Percentiles rank a stretch among this genome's conserved stretches.
Conservation (phyloP, 192 early-diverging fungal species). For the Funneliformis mosseae region DNA sequence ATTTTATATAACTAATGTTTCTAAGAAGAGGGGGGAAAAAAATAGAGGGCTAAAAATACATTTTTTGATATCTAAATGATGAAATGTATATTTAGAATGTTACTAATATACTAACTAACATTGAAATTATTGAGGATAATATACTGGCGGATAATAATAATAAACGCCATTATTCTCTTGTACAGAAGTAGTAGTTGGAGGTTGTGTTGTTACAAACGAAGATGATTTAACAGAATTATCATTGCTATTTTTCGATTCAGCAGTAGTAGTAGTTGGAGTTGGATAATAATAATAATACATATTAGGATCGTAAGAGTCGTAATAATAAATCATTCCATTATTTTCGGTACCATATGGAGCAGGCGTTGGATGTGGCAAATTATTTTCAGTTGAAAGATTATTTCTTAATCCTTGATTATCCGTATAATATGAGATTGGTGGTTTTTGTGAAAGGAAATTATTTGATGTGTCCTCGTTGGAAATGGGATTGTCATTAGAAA, state of each 20-base stretch:
- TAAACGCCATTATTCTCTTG: background rate
- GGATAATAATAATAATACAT: conserved; percentile 26
- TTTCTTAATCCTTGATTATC: background rate
- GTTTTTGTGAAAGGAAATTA: background rate
- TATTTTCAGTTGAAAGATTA: conserved; percentile 10
- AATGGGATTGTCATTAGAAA: background rate
- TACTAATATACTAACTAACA: background rate
- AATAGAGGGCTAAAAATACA: background rate
- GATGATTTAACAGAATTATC: background rate
- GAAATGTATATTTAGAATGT: background rate
- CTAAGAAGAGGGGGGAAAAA: background rate
- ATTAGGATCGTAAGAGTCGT: conserved; percentile 33
- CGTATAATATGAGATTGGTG: conserved; percentile 13
- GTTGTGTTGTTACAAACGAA: background rate
- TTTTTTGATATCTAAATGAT: background rate
- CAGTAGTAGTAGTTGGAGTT: background rate
- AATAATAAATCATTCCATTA: conserved; percentile 32
- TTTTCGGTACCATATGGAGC: background rate
- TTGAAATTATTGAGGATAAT: background rate
- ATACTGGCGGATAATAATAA: background rate
- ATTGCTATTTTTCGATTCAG: background rate
- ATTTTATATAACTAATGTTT: background rate
- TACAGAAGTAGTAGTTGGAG: background rate
- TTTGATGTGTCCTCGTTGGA: background rate
- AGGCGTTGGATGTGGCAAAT: background rate